Evolutionary conservation across 1,284 basidiomycete species (phyloP).

Genomic region (Anthracocystis walkeri): DNA sequence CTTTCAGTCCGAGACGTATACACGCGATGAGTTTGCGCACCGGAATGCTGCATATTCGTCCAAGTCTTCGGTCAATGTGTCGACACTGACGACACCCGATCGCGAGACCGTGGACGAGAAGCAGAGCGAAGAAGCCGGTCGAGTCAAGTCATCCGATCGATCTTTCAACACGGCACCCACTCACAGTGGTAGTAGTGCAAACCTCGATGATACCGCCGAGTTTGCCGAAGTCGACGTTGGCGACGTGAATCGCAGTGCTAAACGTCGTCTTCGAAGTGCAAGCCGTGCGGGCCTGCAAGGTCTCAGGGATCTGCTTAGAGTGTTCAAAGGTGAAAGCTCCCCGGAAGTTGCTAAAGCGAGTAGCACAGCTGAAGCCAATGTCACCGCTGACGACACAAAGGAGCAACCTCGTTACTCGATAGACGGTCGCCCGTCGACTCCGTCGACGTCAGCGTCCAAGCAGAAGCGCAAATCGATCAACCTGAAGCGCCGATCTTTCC

Average conservation of each 20-base stretch:
- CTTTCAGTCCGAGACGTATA: conserved; percentile 33
- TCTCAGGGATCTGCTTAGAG: conserved; percentile 47
- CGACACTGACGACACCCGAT: conserved; percentile 9
- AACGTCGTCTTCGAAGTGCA: conserved; percentile 52
- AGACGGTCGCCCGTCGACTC: conserved; percentile 12
- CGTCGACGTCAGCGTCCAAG: conserved; percentile 15
- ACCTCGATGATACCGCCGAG: conserved; percentile 6
- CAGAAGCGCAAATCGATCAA: conserved; percentile 43
- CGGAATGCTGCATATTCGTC: background rate
- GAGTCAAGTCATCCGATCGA: conserved; percentile 8
- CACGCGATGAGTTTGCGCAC: conserved; percentile 12
- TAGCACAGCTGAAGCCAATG: background rate
- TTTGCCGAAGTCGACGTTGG: conserved; percentile 21
- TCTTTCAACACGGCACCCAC: conserved; percentile 29
- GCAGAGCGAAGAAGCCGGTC: background rate
- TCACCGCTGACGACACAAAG: background rate
- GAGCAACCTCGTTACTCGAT: conserved; percentile 12
- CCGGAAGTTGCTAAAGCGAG: background rate
- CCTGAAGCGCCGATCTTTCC: conserved; percentile 41
- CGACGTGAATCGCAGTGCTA: conserved; percentile 46
- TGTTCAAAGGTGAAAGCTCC: conserved; percentile 21
- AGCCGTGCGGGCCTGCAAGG: conserved; percentile 56
- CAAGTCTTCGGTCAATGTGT: conserved; percentile 4
- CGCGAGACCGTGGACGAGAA: conserved; percentile 11
- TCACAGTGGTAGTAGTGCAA: conserved; percentile 4